These are phyloP conservation scores for Penicillium sp. DNA, from an alignment of 2,329 filamentous ascomycete genomes.

Conservation along the genomic window DNA sequence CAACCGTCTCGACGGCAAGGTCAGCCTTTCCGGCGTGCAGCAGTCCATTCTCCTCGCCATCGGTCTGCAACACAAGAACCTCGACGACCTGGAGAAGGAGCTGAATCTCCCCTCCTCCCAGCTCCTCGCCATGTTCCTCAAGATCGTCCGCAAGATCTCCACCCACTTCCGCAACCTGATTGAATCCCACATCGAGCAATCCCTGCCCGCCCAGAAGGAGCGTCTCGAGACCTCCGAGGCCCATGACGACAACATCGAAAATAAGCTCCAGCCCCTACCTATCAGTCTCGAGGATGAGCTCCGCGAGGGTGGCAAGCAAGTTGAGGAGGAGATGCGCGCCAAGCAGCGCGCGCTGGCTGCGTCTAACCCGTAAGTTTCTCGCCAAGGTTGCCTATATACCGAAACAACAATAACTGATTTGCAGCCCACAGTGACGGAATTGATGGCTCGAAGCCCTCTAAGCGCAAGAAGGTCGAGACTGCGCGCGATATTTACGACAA, in stretches of 20 bases:
- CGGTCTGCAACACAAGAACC: constrained; percentile 82
- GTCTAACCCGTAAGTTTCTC: constrained; percentile 70
- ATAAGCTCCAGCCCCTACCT: constrained; percentile 67
- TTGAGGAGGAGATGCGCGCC: constrained; percentile 65
- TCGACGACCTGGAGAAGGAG: constrained; percentile 77
- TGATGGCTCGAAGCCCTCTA: constrained; percentile 62
- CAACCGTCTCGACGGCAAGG: constrained; percentile 62
- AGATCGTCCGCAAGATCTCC: constrained; percentile 85
- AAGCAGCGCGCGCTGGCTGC: constrained; percentile 87
- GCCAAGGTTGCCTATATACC: not conserved
- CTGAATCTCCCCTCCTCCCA: constrained; percentile 70
- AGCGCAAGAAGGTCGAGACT: constrained; percentile 66
- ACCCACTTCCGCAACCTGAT: constrained; percentile 72
- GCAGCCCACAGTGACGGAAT: constrained; percentile 43
- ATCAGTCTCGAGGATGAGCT: constrained; percentile 75
- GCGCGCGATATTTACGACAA: constrained; percentile 49
- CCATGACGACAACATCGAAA: constrained; percentile 63
- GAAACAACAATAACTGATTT: constrained; percentile 42
- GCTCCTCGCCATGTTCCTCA: constrained; percentile 93
- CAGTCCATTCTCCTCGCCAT: constrained; percentile 83
- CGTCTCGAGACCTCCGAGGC: constrained; percentile 46
- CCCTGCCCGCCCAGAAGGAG: constrained; percentile 56
- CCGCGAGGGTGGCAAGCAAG: constrained; percentile 75
- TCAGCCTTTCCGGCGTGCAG: constrained; percentile 78
- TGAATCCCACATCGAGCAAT: constrained; percentile 66